These are phyloP conservation scores for Drechslerella stenobrocha DNA, from an alignment of 2,329 filamentous ascomycete genomes.

Conservation along the genomic window DNA sequence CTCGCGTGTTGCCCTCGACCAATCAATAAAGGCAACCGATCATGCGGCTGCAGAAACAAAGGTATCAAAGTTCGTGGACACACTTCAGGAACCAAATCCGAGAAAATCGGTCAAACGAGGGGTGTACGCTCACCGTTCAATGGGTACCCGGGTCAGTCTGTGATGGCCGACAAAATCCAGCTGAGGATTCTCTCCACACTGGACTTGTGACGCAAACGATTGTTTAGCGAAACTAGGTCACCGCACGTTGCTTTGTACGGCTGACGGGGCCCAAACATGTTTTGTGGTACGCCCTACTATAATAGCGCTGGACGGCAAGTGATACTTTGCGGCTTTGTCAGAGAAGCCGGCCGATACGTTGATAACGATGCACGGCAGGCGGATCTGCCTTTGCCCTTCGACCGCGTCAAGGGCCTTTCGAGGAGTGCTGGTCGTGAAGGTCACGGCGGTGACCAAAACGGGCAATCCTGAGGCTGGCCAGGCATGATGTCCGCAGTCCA, in stretches of 20 bases:
- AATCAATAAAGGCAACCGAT: slow-evolving; percentile 3
- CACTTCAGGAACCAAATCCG: slow-evolving; percentile 36
- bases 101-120: slow-evolving; percentile 11
- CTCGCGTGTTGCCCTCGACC: not conserved
- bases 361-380: slow-evolving; percentile 33
- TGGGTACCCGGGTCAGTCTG: too few species aligned
- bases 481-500: slow-evolving; percentile 12
- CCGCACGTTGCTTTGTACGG: slow-evolving; percentile 19
- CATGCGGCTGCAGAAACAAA: not conserved
- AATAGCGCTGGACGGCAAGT: not conserved
- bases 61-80: not conserved
- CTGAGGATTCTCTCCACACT: slow-evolving; percentile 10
- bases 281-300: not conserved
- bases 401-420: slow-evolving; percentile 7
- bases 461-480: slow-evolving; percentile 20
- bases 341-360: slow-evolving; percentile 12
- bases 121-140: slow-evolving; percentile 15
- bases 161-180: slow-evolving; percentile 9
- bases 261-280: slow-evolving; percentile 8
- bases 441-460: slow-evolving; percentile 44
- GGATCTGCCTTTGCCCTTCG: slow-evolving; percentile 22
- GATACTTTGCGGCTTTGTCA: slow-evolving; percentile 3
- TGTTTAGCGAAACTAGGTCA: slow-evolving; percentile 7
- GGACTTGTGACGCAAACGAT: slow-evolving; percentile 30
- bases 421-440: not conserved